Conservation (phyloP, 2,329 filamentous ascomycete genomes). For the Emergomyces pasteurianus region DNA sequence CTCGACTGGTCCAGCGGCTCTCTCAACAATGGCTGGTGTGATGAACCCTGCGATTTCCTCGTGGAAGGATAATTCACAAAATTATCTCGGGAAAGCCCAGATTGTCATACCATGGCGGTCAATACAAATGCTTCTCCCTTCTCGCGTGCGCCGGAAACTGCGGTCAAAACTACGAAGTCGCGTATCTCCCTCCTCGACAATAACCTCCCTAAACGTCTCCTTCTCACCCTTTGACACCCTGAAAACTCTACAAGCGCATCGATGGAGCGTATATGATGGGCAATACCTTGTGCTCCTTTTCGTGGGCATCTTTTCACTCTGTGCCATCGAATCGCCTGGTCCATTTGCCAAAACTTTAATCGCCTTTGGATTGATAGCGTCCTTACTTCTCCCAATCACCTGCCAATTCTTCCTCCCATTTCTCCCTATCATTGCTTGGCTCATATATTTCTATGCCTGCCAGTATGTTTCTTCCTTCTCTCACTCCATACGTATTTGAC, state of each 20-base stretch:
- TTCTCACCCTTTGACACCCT: slow-evolving; percentile 71
- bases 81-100: slow-evolving; percentile 33
- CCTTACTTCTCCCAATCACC: slow-evolving; percentile 70
- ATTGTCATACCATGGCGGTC: slow-evolving; percentile 39
- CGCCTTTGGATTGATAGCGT: slow-evolving; percentile 53
- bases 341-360: slow-evolving; percentile 65
- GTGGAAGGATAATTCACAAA: slow-evolving; percentile 36
- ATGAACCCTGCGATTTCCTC: slow-evolving; percentile 29
- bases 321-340: slow-evolving; percentile 66
- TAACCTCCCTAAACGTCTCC: slow-evolving; percentile 68
- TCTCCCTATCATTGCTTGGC: slow-evolving; percentile 71
- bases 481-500: background rate
- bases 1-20: background rate
- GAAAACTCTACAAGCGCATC: slow-evolving; percentile 60
- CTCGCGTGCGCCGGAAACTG: slow-evolving; percentile 54
- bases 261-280: slow-evolving; percentile 71
- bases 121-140: slow-evolving; percentile 44
- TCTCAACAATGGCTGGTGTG: slow-evolving; percentile 8
- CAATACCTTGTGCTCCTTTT: slow-evolving; percentile 69
- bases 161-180: slow-evolving; percentile 57
- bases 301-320: slow-evolving; percentile 70
- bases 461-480: slow-evolving; percentile 51
- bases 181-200: slow-evolving; percentile 55
- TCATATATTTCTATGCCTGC: slow-evolving; percentile 85
- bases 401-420: slow-evolving; percentile 87